Conservation (phyloP, 2,329 filamentous ascomycete species). For the Beauveria scarabaeidicola region DNA sequence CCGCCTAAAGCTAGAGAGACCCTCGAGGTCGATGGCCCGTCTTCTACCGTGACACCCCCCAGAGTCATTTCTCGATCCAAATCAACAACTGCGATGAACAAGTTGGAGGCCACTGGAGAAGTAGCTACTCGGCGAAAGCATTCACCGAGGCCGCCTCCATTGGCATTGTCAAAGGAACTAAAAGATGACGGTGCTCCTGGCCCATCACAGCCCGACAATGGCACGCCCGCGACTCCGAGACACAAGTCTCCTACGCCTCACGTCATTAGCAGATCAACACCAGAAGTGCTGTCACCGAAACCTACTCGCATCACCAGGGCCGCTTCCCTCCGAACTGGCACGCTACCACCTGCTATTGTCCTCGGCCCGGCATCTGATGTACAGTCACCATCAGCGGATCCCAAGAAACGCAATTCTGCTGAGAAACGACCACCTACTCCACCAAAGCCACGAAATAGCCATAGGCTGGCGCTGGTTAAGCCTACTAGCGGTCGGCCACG, state of each 20-base stretch:
- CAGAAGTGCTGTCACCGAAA: constrained; percentile 24
- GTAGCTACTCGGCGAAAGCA: background rate
- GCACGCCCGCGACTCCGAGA: background rate
- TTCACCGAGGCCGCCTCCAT: background rate
- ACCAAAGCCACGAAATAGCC: constrained; percentile 25
- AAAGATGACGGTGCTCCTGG: background rate
- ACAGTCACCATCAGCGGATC: constrained; percentile 21
- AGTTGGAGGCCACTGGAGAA: background rate
- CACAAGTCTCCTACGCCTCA: constrained; percentile 15
- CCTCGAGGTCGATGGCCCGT: background rate
- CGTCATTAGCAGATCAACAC: constrained; percentile 13
- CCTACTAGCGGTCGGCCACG: constrained; percentile 6
- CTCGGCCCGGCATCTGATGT: constrained; percentile 16
- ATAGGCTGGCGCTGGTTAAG: constrained; percentile 12
- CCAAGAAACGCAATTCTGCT: constrained; percentile 19
- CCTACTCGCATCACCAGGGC: constrained; percentile 24
- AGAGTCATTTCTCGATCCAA: background rate
- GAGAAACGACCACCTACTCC: constrained; percentile 25
- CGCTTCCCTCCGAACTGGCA: constrained; percentile 22
- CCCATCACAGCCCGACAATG: background rate
- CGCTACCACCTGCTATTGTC: constrained; percentile 20
- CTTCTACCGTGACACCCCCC: background rate
- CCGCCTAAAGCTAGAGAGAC: background rate
- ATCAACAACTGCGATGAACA: background rate
- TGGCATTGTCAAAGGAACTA: background rate